Percentiles rank a stretch among this genome's conserved stretches.
Evolutionary conservation across 1,284 basidiomycete species (phyloP).

Genomic region (Phylloporus gajari): DNA sequence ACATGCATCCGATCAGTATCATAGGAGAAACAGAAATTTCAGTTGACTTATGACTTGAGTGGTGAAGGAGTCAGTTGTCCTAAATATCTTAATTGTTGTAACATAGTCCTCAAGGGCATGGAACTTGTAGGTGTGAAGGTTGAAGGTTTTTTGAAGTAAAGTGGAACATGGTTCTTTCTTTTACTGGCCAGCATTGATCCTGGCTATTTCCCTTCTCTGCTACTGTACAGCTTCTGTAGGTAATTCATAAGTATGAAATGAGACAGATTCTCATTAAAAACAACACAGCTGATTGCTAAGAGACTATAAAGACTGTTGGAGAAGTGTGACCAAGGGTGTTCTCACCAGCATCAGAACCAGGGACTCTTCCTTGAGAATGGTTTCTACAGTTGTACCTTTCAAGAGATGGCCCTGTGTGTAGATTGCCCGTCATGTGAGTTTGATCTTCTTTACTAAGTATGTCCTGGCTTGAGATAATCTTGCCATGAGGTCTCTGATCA

Average conservation of each 20-base stretch:
- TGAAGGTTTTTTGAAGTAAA: conserved; percentile 9
- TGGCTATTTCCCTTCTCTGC: conserved; percentile 4
- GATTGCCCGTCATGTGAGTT: neutral
- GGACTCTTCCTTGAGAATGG: neutral
- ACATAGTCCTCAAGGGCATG: conserved; percentile 14
- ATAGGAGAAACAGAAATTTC: neutral
- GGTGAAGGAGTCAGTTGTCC: conserved; percentile 6
- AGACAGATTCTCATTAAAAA: neutral
- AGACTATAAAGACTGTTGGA: neutral
- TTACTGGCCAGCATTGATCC: neutral
- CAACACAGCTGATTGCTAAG: neutral
- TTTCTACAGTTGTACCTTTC: neutral
- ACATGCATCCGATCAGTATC: neutral
- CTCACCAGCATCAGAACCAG: conserved; percentile 8
- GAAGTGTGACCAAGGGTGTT: neutral
- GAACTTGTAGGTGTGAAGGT: conserved; percentile 19
- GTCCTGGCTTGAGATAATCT: neutral
- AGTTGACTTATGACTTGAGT: conserved; percentile 3
- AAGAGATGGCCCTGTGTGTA: neutral
- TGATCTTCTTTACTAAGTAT: neutral
- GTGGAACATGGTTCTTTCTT: neutral
- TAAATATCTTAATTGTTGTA: conserved; percentile 4
- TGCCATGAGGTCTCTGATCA: neutral
- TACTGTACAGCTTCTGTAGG: neutral
- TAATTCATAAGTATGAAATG: neutral